Evolutionary conservation across 2,329 filamentous ascomycete species (phyloP), one percentile per base, ranked within the genome.

Genomic region (Blastomyces gilchristii): DNA sequence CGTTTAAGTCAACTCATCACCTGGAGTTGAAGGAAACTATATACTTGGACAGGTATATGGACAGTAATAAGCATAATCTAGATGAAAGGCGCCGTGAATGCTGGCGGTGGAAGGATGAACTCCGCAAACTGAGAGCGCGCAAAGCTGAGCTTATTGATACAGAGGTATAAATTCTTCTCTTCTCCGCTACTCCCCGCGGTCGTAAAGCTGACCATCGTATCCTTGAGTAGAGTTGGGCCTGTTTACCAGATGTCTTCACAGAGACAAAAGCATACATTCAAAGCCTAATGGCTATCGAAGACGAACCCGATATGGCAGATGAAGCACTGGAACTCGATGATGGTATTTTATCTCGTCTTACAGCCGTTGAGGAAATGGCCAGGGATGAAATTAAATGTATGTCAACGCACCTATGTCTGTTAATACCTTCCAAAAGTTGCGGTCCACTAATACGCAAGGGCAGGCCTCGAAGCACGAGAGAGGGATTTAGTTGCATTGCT

Each of bases 11-110:
- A 37, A 85, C 85, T 62, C 86, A 91, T 65, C 85, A 89, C 12
- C 83, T 99, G 14, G 81, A 85, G 25, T 85, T 99, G n/a, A 86
- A 88, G 4, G 87, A 94, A 67, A 87, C 83, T 1, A 81, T 99
- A 14, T 96, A 90, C 71, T 80, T 99, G 61, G 94, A 97, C 75
- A 85, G 92, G 37, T 99, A 96, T 74, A 87, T 92, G 82, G 81
- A 85, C 1, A 77, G 91, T 1, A 83, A 89, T 72, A 77, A 81
- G 53, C 37, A 57, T 80, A 83, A 53, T 85, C 91, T 37, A 82
- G 86, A 65, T 80, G 87, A 65, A 85, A 79, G 82, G 37, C 85
- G 90, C 9, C 81, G 86, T 65, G 79, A 86, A 64, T 84, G 84
- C 49, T 96, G 91, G 91, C 81, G 82, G 43, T 83, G 87, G 72